These are phyloP conservation scores for Bidens hawaiensis DNA, from an alignment of 140 eudicot genomes.

Conservation along the genomic window DNA sequence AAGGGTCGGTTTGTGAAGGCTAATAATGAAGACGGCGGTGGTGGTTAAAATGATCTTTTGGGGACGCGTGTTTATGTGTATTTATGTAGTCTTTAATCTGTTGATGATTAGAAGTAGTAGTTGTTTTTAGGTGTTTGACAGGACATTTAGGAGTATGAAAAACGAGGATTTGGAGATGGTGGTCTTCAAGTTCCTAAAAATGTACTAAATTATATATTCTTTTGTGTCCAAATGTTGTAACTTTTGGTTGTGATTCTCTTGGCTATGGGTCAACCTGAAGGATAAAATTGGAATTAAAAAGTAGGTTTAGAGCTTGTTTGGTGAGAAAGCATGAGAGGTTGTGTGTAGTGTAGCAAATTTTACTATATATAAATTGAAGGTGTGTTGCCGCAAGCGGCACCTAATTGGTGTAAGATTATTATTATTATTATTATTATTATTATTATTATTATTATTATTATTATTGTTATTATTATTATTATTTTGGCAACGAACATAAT, in stretches of 20 bases:
- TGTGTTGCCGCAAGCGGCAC: no score
- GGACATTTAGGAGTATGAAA: constrained; percentile 5
- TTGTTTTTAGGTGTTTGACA: constrained; percentile 16
- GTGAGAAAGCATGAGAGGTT: not conserved
- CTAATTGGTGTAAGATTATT: no score
- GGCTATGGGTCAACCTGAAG: not conserved
- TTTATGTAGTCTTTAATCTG: constrained; percentile 13
- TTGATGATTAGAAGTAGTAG: constrained; percentile 6
- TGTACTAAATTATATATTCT: constrained; percentile 24
- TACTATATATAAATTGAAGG: no score
- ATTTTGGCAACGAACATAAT: no score
- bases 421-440: no score
- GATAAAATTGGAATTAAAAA: not conserved
- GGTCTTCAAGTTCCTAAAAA: constrained; percentile 15
- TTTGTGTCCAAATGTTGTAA: constrained; percentile 6
- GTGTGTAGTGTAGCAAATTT: not conserved
- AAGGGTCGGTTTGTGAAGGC: constrained; percentile 96
- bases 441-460: no score
- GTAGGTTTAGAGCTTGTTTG: not conserved
- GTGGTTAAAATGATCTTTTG: constrained; percentile 18
- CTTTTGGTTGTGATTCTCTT: constrained; percentile 16
- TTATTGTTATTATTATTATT: no score
- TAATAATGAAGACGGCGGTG: constrained; percentile 42
- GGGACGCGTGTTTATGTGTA: constrained; percentile 7
- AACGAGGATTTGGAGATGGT: not conserved